Percentiles rank a stretch among this genome's conserved stretches.
Conservation (phyloP, 306 rosid species). For the Casuarina glauca region DNA sequence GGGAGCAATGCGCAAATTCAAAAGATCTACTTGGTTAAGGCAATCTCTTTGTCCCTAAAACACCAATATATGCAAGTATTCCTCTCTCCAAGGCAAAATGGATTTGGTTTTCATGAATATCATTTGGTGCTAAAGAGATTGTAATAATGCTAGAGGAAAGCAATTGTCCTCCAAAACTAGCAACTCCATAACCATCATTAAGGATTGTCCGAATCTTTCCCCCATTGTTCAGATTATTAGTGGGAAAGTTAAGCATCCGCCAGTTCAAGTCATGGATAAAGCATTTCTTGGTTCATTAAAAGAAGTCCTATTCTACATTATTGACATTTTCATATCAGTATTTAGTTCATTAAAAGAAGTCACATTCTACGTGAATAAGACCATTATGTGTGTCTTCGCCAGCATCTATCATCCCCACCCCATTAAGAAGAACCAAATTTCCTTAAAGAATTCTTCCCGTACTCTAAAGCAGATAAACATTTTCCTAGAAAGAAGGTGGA, state of each 20-base stretch:
- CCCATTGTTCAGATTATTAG: constrained; percentile 63
- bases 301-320: constrained; percentile 14
- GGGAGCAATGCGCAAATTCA: constrained; percentile 96
- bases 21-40: constrained; percentile 96
- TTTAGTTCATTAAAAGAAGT: constrained; percentile 44
- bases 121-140: constrained; percentile 94
- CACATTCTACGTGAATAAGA: constrained; percentile 14
- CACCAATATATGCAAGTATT: constrained; percentile 92
- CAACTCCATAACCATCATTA: constrained; percentile 95
- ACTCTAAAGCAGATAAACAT: constrained; percentile 61
- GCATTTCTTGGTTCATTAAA: constrained; percentile 43
- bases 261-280: constrained; percentile 30
- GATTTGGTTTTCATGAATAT: constrained; percentile 93
- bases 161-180: constrained; percentile 93
- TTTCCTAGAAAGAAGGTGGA: constrained; percentile 49
- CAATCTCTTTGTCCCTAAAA: constrained; percentile 85
- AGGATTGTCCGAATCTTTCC: constrained; percentile 86
- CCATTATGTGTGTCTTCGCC: constrained; percentile 45
- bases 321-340: background rate
- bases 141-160: constrained; percentile 75
- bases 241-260: constrained; percentile 94
- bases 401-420: constrained; percentile 48
- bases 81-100: constrained; percentile 97
- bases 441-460: constrained; percentile 57
- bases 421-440: constrained; percentile 47